Percentiles rank a stretch among this genome's conserved stretches.
Conservation (phyloP, 192 early-diverging fungal species). For the Thamnidium elegans region DNA sequence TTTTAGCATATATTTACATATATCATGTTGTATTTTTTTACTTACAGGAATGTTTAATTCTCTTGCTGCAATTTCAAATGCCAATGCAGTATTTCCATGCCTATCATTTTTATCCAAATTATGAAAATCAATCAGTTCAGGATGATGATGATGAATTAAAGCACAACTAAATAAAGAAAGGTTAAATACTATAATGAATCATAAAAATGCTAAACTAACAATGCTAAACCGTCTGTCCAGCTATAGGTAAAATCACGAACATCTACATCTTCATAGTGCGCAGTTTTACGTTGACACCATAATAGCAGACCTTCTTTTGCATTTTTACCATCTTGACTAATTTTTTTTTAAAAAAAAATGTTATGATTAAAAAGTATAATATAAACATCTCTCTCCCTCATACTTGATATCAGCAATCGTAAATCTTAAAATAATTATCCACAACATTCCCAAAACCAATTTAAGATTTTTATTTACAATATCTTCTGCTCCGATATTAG, state of each 20-base stretch:
- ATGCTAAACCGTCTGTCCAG: conserved; percentile 93
- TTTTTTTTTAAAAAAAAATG: not conserved
- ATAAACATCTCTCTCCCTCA: not conserved
- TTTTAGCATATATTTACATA: not conserved
- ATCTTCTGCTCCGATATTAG: conserved; percentile 98
- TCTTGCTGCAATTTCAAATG: conserved; percentile 91
- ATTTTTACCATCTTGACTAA: conserved; percentile 89
- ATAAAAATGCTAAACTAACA: conserved; percentile 57
- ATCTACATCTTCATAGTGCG: conserved; percentile 84
- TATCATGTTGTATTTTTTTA: too few relatives aligned
- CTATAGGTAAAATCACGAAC: conserved; percentile 90
- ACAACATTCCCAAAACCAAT: conserved; percentile 93
- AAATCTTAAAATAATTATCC: conserved; percentile 96
- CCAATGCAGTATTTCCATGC: conserved; percentile 86
- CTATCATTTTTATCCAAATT: conserved; percentile 79
- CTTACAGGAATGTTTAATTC: conserved; percentile 81
- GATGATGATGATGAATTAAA: conserved; percentile 95
- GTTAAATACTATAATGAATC: not conserved
- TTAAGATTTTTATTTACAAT: conserved; percentile 92
- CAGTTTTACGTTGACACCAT: conserved; percentile 96
- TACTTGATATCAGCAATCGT: conserved; percentile 92
- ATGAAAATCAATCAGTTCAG: conserved; percentile 90
- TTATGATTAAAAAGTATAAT: not conserved
- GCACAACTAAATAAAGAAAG: conserved; percentile 62
- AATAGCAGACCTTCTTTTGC: conserved; percentile 95